These are phyloP conservation scores for Iris pallida DNA, from an alignment of 116 monocot species.

Conservation along the genomic window DNA sequence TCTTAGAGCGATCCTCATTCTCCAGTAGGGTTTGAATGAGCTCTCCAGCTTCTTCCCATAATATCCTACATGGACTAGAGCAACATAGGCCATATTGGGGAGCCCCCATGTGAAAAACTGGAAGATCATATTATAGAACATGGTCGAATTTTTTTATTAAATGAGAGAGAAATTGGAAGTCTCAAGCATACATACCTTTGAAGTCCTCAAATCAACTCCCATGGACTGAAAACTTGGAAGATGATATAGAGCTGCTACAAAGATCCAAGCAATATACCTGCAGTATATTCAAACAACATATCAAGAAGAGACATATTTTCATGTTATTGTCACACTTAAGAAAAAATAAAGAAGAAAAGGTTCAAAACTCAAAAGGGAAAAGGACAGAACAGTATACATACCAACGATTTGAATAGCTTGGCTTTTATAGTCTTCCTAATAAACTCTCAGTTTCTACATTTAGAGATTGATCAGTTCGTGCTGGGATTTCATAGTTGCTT, in stretches of 20 bases:
- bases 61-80: no score
- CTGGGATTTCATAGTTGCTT: no score
- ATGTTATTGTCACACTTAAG: not conserved
- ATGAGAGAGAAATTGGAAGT: no score
- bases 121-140: no score
- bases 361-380: not conserved
- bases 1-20: no score
- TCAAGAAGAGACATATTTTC: not conserved
- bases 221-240: slow-evolving; percentile 99
- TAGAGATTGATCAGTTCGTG: no score
- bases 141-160: no score
- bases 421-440: slow-evolving; percentile 95
- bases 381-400: slow-evolving; percentile 25
- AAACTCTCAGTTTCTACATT: slow-evolving; percentile 23
- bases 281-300: slow-evolving; percentile 16
- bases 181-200: no score
- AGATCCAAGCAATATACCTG: slow-evolving; percentile 99
- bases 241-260: slow-evolving; percentile 91
- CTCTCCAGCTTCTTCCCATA: no score
- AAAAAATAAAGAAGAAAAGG: not conserved
- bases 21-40: no score
- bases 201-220: slow-evolving; percentile 97
- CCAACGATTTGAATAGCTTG: slow-evolving; percentile 98
- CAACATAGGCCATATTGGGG: no score
- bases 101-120: no score